Conservation (phyloP, 2,329 filamentous ascomycete genomes). For the Penicillium psychrosexuale region DNA sequence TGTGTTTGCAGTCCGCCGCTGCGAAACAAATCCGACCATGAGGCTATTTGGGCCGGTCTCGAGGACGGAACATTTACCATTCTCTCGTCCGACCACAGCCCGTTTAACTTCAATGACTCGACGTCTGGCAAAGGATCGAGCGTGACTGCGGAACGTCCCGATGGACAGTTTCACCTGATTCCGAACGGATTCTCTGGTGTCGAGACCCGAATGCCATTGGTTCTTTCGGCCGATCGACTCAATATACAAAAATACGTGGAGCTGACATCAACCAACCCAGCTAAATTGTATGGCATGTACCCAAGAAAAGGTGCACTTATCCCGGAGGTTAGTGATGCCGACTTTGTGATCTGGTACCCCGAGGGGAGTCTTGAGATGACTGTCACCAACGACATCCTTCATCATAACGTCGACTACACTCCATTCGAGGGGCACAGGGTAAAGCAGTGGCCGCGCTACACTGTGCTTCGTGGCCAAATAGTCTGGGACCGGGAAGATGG, state of each 20-base stretch:
- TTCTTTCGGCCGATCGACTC: conserved; percentile 32
- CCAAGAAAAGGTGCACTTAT: conserved; percentile 42
- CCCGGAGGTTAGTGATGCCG: conserved; percentile 43
- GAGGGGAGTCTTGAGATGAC: conserved; percentile 20
- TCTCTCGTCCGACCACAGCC: conserved; percentile 51
- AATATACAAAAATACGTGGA: conserved; percentile 30
- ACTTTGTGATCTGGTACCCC: conserved; percentile 38
- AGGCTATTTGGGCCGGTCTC: conserved; percentile 34
- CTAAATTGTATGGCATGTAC: conserved; percentile 45
- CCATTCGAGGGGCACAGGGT: conserved; percentile 36
- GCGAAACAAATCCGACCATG: neutral
- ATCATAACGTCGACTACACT: conserved; percentile 37
- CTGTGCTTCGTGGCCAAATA: conserved; percentile 32
- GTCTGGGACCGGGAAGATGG: conserved; percentile 21
- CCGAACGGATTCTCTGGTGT: conserved; percentile 46
- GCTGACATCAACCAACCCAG: conserved; percentile 45
- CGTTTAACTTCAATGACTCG: conserved; percentile 27
- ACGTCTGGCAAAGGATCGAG: neutral
- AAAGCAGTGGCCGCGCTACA: conserved; percentile 36
- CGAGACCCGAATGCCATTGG: conserved; percentile 42
- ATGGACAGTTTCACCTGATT: conserved; percentile 42
- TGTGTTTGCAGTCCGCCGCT: neutral
- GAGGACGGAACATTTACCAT: conserved; percentile 55
- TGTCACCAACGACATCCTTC: conserved; percentile 36
- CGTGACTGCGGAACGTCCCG: conserved; percentile 4